Base-by-base conservation (phyloP, 163 green algal species). In the Scenedesmus sp. region DNA sequence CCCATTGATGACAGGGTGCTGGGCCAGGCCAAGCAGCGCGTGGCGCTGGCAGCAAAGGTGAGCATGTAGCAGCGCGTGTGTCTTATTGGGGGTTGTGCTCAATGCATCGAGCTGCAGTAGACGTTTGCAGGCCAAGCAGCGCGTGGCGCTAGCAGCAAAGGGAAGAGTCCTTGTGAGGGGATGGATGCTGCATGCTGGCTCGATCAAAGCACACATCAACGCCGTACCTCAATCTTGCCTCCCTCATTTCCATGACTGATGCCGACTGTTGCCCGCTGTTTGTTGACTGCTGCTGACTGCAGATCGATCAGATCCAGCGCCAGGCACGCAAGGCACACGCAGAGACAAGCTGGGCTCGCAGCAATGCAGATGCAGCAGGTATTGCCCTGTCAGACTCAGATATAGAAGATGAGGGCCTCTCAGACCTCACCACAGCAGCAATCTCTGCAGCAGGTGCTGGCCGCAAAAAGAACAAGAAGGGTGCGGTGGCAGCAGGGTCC, bases 261-360 rank as follows among this genome's bases (percentile, higher is more conserved):
- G 26, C 26, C 26, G 26, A 26, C 26, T 26, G 26, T 26, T 26
- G 26, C 26, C 26, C 26, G 26, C 26, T 26, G 26, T 26, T 26
- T 26, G 26, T 26, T 26, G 26, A 26, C 13, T 86, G 52, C 81
- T 86, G 81, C 13, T 66, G 81, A 12, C 52, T 57, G 15, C 92
- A 94, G 12, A 91, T 99, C 16, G 97, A 99, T 90, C 94, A 96
- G 64, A 90, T 97, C 54, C 94, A 96, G 91, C 94, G 97, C 20
- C 64, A 88, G 57, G 84, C 95, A 60, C 94, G 93, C 82, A 98
- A 98, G 93, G n/a, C 91, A 56, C 83, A 84, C 8, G 97, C 96
- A 9, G 95, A 98, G 20, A 46, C 84, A 23, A 76, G 87, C 0
- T 99, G 97, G 97, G 79, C 88, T 52, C 88, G 86, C 46, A 86